A percentile compares a stretch with the other conserved stretches of the same genome.
phyloP scores from a whole-genome alignment of 805 yeast genomes.

The Saccharomycopsis selenospora region DNA sequence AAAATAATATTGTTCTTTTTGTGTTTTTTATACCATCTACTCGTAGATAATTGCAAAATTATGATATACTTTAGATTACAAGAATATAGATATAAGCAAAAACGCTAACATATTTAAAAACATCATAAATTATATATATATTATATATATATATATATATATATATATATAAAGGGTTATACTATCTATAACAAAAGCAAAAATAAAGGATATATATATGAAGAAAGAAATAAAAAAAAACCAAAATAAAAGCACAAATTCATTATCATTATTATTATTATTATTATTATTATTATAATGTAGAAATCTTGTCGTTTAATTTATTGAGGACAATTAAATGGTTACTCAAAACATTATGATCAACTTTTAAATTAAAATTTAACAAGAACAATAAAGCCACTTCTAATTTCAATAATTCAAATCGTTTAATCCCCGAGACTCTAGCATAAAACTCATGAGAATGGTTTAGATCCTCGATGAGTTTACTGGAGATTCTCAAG shows the following conservation, averaged over 20 bases:
- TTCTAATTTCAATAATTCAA: constrained; percentile 43
- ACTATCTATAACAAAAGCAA: neutral
- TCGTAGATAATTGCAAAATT: too few species aligned
- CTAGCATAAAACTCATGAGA: constrained; percentile 38
- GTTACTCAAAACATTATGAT: constrained; percentile 29
- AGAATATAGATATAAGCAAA: too few species aligned
- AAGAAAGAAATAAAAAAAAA: too few species aligned
- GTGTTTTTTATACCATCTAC: too few species aligned
- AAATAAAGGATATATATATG: neutral
- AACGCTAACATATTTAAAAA: too few species aligned
- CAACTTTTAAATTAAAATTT: constrained; percentile 43
- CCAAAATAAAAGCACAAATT: neutral
- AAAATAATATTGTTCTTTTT: too few species aligned
- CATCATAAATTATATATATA: too few species aligned
- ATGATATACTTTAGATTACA: too few species aligned
- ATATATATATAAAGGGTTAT: too few species aligned
- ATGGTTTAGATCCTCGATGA: constrained; percentile 40
- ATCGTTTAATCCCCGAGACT: constrained; percentile 37
- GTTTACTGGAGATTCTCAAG: constrained; percentile 40
- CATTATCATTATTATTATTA: too few species aligned
- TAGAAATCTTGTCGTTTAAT: neutral
- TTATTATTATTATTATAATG: too few species aligned
- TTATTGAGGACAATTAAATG: constrained; percentile 23
- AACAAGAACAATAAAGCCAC: constrained; percentile 42
- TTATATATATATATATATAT: too few species aligned